Percentiles rank a stretch among this genome's conserved stretches.
phyloP scores from a whole-genome alignment of 441 rosid genomes.

The Croton laevigatus region DNA sequence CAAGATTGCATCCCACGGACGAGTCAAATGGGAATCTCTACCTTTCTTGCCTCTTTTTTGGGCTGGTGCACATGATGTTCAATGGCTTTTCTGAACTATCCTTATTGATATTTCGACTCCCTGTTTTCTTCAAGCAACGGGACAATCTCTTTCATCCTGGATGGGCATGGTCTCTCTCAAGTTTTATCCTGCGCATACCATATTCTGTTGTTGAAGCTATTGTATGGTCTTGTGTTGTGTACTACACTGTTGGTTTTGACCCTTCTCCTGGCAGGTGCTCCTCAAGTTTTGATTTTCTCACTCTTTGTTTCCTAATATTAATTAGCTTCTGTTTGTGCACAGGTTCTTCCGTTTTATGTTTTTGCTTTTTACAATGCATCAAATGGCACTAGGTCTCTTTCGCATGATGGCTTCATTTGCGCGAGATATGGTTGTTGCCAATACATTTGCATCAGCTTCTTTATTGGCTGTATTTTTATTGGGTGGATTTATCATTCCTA shows the following conservation, averaged over 20 bases:
- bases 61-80: conserved; percentile 87
- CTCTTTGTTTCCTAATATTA: conserved; percentile 4
- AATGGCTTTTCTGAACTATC: conserved; percentile 88
- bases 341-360: conserved; percentile 40
- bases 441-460: conserved; percentile 78
- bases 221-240: conserved; percentile 83
- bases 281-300: conserved; percentile 3
- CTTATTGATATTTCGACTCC: conserved; percentile 77
- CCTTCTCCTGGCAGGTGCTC: conserved; percentile 66
- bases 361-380: conserved; percentile 69
- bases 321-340: neutral
- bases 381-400: conserved; percentile 90
- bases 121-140: conserved; percentile 88
- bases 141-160: conserved; percentile 92
- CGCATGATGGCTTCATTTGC: conserved; percentile 78
- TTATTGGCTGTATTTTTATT: conserved; percentile 57
- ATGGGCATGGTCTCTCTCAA: conserved; percentile 83
- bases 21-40: conserved; percentile 71
- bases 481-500: conserved; percentile 93
- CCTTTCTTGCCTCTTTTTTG: conserved; percentile 78
- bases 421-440: conserved; percentile 87
- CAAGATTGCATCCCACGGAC: conserved; percentile 74
- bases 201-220: conserved; percentile 79
- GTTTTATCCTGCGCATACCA: conserved; percentile 82
- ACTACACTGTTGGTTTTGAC: conserved; percentile 81